A percentile compares a stretch with the other conserved stretches of the same genome.
Evolutionary conservation across 371 early-diverging fungal genomes (phyloP).

Genomic region (Mucor circinelloides): DNA sequence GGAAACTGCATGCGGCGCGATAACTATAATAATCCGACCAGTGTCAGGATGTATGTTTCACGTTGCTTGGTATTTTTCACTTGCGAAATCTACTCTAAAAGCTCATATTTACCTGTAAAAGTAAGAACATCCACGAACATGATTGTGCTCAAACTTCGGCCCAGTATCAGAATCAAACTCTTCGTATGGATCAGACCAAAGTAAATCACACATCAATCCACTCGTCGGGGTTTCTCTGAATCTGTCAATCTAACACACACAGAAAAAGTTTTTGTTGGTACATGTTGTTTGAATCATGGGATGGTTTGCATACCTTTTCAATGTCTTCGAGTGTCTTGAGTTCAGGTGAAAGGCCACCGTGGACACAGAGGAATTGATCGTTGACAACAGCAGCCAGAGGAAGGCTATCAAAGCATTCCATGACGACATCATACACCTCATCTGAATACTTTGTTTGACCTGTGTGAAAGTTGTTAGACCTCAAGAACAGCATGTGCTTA

Average conservation of each 20-base stretch:
- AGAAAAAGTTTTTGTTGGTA: neutral
- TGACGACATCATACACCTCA: slow-evolving; percentile 85
- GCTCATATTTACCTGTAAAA: slow-evolving; percentile 72
- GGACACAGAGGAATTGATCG: slow-evolving; percentile 97
- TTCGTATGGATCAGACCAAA: slow-evolving; percentile 98
- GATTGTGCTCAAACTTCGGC: slow-evolving; percentile 86
- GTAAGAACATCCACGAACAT: slow-evolving; percentile 95
- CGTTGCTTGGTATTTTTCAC: neutral
- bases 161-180: slow-evolving; percentile 89
- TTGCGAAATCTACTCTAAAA: neutral
- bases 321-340: slow-evolving; percentile 85
- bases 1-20: slow-evolving; percentile 87
- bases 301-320: slow-evolving; percentile 52
- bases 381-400: slow-evolving; percentile 97
- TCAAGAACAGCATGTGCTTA: neutral
- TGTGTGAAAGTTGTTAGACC: slow-evolving; percentile 30
- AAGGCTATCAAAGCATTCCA: slow-evolving; percentile 93
- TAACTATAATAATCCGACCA: slow-evolving; percentile 54
- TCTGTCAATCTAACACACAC: slow-evolving; percentile 76
- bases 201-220: slow-evolving; percentile 96
- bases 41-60: neutral
- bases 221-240: slow-evolving; percentile 94
- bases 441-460: slow-evolving; percentile 93
- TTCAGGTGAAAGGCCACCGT: slow-evolving; percentile 99
- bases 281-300: neutral